phyloP scores from a whole-genome alignment of 1,139 yeast genomes.

The Candida freyschussii region DNA sequence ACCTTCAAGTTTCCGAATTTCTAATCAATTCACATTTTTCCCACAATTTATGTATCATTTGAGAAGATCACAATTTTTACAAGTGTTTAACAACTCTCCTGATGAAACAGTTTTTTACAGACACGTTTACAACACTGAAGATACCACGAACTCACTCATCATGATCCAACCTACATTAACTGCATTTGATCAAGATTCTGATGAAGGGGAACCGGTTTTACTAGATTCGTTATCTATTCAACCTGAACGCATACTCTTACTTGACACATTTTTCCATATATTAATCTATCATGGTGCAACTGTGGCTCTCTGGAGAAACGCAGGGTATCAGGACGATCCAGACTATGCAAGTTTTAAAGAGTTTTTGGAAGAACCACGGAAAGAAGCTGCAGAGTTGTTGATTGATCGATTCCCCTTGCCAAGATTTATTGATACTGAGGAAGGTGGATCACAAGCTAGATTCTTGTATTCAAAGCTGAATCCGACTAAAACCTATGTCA shows the following conservation, averaged over 20 bases:
- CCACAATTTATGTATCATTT: conserved; percentile 75
- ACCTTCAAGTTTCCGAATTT: conserved; percentile 58
- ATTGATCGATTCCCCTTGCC: conserved; percentile 71
- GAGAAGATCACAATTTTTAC: conserved; percentile 64
- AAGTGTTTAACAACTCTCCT: conserved; percentile 72
- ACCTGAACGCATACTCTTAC: conserved; percentile 52
- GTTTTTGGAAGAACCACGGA: conserved; percentile 59
- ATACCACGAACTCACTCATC: conserved; percentile 56
- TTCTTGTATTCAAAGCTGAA: conserved; percentile 70
- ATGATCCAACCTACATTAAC: conserved; percentile 77
- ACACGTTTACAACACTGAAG: conserved; percentile 64
- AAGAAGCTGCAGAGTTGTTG: conserved; percentile 62
- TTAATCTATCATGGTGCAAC: conserved; percentile 65
- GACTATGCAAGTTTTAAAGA: conserved; percentile 59
- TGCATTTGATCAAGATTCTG: conserved; percentile 54
- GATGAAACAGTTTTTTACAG: conserved; percentile 72
- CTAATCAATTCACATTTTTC: conserved; percentile 62
- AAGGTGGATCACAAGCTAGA: conserved; percentile 76
- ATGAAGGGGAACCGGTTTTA: conserved; percentile 46
- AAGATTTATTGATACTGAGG: conserved; percentile 68
- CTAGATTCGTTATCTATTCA: conserved; percentile 65
- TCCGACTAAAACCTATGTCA: conserved; percentile 60
- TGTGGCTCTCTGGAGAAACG: conserved; percentile 66
- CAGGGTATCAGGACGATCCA: conserved; percentile 60
- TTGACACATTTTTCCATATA: conserved; percentile 74